These are phyloP conservation scores for Aspergillus coremiiformis DNA, from an alignment of 495 filamentous ascomycete genomes.

Conservation along the genomic window DNA sequence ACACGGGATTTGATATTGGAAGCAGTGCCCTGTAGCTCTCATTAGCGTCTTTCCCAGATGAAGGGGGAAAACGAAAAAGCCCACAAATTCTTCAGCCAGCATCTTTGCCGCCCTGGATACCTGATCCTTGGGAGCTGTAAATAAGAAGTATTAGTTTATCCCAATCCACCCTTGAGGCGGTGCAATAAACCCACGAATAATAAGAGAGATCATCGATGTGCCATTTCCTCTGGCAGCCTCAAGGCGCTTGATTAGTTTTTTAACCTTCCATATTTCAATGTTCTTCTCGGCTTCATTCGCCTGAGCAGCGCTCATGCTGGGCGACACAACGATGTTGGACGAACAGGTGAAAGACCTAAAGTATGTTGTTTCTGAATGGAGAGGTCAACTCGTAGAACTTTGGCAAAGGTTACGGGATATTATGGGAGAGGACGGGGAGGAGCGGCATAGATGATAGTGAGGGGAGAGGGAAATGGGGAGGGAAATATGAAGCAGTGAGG, in stretches of 20 bases:
- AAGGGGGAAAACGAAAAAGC: conserved; percentile 21
- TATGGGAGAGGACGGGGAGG: too few relatives aligned
- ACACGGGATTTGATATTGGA: conserved; percentile 99
- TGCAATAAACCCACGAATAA: conserved; percentile 66
- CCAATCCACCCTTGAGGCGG: too few relatives aligned
- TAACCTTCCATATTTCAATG: conserved; percentile 81
- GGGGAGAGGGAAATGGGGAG: neutral
- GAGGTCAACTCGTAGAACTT: conserved; percentile 3
- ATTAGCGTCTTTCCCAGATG: conserved; percentile 18
- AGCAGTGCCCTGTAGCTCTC: conserved; percentile 65
- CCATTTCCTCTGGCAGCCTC: conserved; percentile 91
- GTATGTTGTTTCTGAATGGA: conserved; percentile 2
- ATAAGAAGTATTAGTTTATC: conserved; percentile 13
- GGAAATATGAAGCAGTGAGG: too few relatives aligned
- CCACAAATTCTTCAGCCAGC: conserved; percentile 99
- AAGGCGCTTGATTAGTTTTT: conserved; percentile 95
- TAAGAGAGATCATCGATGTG: conserved; percentile 97
- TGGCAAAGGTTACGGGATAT: neutral
- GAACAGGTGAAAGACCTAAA: conserved; percentile 25
- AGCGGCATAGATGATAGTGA: neutral
- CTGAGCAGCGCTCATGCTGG: conserved; percentile 85
- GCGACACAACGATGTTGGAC: conserved; percentile 29
- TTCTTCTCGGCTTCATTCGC: conserved; percentile 97
- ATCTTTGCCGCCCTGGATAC: conserved; percentile 94
- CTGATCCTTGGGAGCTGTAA: conserved; percentile 91